Evolutionary conservation across 1,284 basidiomycete species (phyloP), one percentile per base, ranked within the genome.

Genomic region (Athelia sp.): DNA sequence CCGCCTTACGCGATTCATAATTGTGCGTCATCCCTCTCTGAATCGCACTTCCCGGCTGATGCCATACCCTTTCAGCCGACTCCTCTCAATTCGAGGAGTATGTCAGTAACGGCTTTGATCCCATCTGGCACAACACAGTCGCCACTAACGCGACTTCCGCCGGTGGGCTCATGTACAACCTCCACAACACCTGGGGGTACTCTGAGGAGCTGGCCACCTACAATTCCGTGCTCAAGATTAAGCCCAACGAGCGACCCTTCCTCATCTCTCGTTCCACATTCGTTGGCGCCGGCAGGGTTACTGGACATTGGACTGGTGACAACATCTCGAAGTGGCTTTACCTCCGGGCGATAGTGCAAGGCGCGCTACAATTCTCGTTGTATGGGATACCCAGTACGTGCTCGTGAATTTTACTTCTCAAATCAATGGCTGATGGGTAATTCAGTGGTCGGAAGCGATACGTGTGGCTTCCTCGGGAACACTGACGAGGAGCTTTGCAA

Each of bases 401-500:
- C n/a, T n/a, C n/a, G 88, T 88, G 14, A 81, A 86, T 1, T 87
- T 90, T 54, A 79, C 79, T 1, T 87, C 4, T 21, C 13, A 13
- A 6, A 13, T 13, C 13, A 29, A 6, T 29, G 26, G 4, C 26
- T 29, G 13, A 29, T 4, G 26, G 26, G 26, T 29, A 29, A 29
- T 29, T 4, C 26, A 29, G 26, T 29, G 26, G 13, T 13, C 13
- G 26, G 26, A 29, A 29, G 26, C 13, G 26, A 29, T 13, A 29
- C 13, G 26, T 29, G 26, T 29, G 26, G 26, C 6, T 29, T 29
- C 26, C 4, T 8, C n/a, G 67, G 18, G 56, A 64, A 49, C 61
- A 62, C 23, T 0, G 79, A 88, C 57, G 90, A 93, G 62, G 86
- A 90, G 61, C 73, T 93, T 8, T 89, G 87, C 63, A 85, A 83